A percentile compares a stretch with the other conserved stretches of the same genome.
Evolutionary conservation across 441 rosid species (phyloP).

Genomic region (Mallotus repandus): DNA sequence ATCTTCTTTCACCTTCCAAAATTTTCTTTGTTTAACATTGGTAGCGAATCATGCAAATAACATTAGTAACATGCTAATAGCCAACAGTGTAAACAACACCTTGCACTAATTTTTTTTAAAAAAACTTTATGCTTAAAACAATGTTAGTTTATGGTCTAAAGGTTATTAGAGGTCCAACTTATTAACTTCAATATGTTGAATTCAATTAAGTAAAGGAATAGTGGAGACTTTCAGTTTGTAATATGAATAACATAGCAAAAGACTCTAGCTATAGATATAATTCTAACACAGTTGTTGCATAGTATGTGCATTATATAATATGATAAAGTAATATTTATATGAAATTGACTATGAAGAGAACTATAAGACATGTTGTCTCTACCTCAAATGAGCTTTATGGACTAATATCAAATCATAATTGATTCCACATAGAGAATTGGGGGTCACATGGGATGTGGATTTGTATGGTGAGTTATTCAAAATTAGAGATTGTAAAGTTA

Average conservation of each 20-base stretch:
- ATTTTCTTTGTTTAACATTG: too few relatives aligned
- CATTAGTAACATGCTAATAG: too few relatives aligned
- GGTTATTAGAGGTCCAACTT: too few relatives aligned
- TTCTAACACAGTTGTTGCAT: background rate
- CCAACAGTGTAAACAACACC: too few relatives aligned
- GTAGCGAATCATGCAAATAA: too few relatives aligned
- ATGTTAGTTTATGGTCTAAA: too few relatives aligned
- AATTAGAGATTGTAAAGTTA: constrained; percentile 46
- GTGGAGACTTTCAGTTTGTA: background rate
- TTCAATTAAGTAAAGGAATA: too few relatives aligned
- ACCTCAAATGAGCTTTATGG: background rate
- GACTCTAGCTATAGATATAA: background rate
- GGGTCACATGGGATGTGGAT: constrained; percentile 89
- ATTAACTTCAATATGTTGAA: too few relatives aligned
- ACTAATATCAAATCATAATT: background rate
- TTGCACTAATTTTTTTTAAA: too few relatives aligned
- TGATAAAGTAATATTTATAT: background rate
- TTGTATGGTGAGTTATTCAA: constrained; percentile 88
- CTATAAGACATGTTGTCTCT: background rate
- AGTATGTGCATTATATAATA: background rate
- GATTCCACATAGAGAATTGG: constrained; percentile 61
- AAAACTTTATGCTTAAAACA: too few relatives aligned
- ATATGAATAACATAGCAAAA: background rate
- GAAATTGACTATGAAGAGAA: background rate
- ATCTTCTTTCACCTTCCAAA: too few relatives aligned